Base-by-base conservation (phyloP, 371 early-diverging fungal species). In the Apophysomyces variabilis region DNA sequence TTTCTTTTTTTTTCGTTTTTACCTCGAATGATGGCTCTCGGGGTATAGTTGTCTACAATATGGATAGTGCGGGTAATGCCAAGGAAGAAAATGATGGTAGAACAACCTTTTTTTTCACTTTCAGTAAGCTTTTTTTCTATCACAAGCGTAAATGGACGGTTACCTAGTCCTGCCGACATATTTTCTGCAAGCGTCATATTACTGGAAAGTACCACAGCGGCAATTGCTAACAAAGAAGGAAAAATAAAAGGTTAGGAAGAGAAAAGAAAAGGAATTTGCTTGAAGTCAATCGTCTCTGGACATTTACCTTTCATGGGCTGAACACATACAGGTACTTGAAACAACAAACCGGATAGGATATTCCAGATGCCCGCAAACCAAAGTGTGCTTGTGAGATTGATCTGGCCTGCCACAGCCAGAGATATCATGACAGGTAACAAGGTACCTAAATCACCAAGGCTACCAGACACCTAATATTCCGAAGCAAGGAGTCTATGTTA, bases 301-400 rank as follows among this genome's bases (percentile, higher is more conserved):
- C 32, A 21, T 5, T 58, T 81, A 88, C 90, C 89, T 79, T 92
- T 93, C 93, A 91, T 93, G 21, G 93, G 93, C 68, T 92, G 92
- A 36, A 92, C 92, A 67, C 94, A 90, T 78, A 95, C 90, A 39
- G 96, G 96, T 35, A 94, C 89, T 38, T 90, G 87, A 66, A 90
- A 96, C 26, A 84, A 60, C 12, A 92, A 58, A 18, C 95, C 95
- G 0, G 91, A 88, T 38, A 89, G 14, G 46, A 96, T 93, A 64
- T 95, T 95, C 92, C 90, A 96, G 39, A 94, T 73, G 12, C 95
- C 96, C 60, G 93, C 93, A 79, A 95, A 93, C 76, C 94, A 86
- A 64, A 96, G 75, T 9, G 95, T 92, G 37, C 94, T 76, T 5
- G 94, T 87, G 41, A 96, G 72, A 62, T 90, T 89, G 62, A 92